phyloP scores from a whole-genome alignment of 225 moss, liverwort and hornwort genomes.

The Neckera pumila region DNA sequence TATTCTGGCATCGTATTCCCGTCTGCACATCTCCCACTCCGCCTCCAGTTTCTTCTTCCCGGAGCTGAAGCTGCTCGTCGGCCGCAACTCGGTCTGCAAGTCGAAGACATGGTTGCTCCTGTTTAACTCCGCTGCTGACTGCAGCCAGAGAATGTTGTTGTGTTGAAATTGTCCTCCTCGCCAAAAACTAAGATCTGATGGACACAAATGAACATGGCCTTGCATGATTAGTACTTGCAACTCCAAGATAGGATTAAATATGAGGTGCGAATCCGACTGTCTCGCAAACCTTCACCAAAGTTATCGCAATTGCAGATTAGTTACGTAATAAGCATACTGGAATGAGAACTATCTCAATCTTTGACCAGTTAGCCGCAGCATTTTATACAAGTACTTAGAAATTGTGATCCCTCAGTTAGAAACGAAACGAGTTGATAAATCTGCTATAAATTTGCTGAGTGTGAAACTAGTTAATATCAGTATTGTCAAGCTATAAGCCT shows the following conservation, averaged over 20 bases:
- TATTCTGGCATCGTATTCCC: conserved; percentile 32
- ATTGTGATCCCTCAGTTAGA: not conserved
- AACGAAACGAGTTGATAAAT: not conserved
- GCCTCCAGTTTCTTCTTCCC: conserved; percentile 32
- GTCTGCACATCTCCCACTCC: conserved; percentile 45
- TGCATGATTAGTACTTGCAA: not conserved
- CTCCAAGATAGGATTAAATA: not conserved
- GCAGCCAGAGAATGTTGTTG: conserved; percentile 24
- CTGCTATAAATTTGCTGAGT: not conserved
- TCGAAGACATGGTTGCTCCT: conserved; percentile 1
- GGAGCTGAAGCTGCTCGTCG: conserved; percentile 9
- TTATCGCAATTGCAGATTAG: not conserved
- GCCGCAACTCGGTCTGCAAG: not conserved
- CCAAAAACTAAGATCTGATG: conserved; percentile 35
- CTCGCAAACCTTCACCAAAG: not conserved
- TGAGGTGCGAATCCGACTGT: not conserved
- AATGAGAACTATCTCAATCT: not conserved
- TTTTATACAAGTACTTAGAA: not conserved
- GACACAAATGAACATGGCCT: not conserved
- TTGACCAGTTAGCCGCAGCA: not conserved
- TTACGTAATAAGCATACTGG: not conserved
- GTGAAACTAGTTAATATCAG: not conserved
- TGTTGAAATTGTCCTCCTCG: conserved; percentile 28
- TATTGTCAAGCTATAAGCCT: too few relatives aligned
- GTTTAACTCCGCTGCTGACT: conserved; percentile 1